phyloP scores from a whole-genome alignment of 2,329 filamentous ascomycete species.

The Malbranchea cinnamomea region DNA sequence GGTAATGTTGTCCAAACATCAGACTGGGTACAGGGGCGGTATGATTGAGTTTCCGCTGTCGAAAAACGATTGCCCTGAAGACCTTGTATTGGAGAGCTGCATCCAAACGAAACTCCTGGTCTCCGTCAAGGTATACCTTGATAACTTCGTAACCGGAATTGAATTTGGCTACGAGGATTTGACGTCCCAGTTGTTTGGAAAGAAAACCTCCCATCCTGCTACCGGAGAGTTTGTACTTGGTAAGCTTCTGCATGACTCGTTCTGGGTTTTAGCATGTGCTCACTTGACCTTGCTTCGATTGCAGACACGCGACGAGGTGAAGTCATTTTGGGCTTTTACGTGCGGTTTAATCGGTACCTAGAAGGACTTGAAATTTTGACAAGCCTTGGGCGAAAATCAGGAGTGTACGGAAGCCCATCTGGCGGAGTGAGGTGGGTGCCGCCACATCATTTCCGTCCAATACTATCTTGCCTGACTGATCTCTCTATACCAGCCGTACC shows the following conservation, averaged over 20 bases:
- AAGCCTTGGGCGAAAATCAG: conserved; percentile 71
- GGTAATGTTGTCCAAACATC: conserved; percentile 60
- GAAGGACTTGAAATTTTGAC: conserved; percentile 85
- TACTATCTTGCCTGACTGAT: background rate
- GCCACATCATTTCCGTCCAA: conserved; percentile 3
- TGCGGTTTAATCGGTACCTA: conserved; percentile 65
- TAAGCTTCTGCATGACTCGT: conserved; percentile 28
- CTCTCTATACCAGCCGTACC: conserved; percentile 62
- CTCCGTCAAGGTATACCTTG: conserved; percentile 62
- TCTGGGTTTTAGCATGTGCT: background rate
- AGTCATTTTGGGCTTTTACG: conserved; percentile 70
- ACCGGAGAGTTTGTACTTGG: conserved; percentile 65
- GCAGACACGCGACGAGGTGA: conserved; percentile 73
- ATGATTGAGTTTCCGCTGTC: conserved; percentile 55
- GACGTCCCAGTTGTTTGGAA: conserved; percentile 74
- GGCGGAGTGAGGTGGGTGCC: conserved; percentile 67
- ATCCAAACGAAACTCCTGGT: conserved; percentile 59
- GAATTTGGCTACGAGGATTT: conserved; percentile 89
- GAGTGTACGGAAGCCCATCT: conserved; percentile 64
- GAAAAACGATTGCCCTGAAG: conserved; percentile 54
- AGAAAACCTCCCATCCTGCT: conserved; percentile 45
- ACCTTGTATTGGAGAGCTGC: conserved; percentile 58
- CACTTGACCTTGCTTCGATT: conserved; percentile 3
- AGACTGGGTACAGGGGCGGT: conserved; percentile 60
- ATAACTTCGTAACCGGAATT: conserved; percentile 62